Evolutionary conservation across 805 yeast genomes (phyloP), one percentile per base, ranked within the genome.

Genomic region (Wickerhamiella kazuoi): DNA sequence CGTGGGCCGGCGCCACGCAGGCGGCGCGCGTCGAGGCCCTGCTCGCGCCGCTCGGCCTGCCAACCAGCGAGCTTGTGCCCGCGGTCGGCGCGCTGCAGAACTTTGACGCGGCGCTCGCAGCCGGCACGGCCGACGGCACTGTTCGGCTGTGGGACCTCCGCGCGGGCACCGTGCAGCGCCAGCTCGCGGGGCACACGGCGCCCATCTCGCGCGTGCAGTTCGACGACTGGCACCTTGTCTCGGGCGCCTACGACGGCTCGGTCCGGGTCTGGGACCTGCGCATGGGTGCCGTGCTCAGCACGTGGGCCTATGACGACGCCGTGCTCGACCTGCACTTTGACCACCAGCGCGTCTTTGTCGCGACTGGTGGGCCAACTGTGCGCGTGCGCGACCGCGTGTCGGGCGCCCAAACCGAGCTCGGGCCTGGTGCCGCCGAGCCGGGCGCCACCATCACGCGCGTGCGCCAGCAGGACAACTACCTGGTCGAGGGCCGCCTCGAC

Each of bases 131-230:
- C 15, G 87, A 79, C 55, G 87, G 87, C 1, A 54, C 74, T 5
- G 82, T 79, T 2, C 59, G 90, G 39, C 58, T 79, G 18, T 79
- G 87, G 86, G 90, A 79, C 57, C 55, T 79, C 44, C 64, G 90
- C 49, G 63, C 72, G 19, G 83, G 83, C 3, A 76, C 72, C 45
- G 34, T 45, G 8, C 44, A 42, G 39, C 47, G 53, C 39, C 41
- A 44, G 16, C 45, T 50, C 14, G 36, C 59, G 78, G 86, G 87
- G 0, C 86, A 78, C 52, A 73, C 80, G 2, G 76, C 74, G 1
- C 71, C 83, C 2, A 71, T 79, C 8, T 71, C 83, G 0, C 63
- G 74, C 28, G 59, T 79, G 32, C 79, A 76, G 50, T 79, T 79
- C 54, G 83, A 78, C 50, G 74, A 72, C n/a, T 61, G 60, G 35